Evolutionary conservation across 768 basidiomycete genomes (phyloP).

Genomic region (Lyophyllum decastes): DNA sequence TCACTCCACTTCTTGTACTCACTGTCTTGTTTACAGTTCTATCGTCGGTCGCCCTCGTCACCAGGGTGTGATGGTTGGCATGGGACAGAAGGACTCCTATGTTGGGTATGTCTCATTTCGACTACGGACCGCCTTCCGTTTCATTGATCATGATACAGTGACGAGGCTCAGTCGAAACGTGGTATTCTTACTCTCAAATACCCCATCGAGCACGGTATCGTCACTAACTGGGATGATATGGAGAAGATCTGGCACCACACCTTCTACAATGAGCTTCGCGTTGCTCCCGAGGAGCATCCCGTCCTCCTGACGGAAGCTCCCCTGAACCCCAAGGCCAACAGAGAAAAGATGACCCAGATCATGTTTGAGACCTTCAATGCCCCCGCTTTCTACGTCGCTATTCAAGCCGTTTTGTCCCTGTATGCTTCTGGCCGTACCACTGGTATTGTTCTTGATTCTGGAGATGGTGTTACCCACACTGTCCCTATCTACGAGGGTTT

Average conservation of each 20-base stretch:
- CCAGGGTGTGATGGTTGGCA: conserved; percentile 95
- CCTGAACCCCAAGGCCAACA: conserved; percentile 89
- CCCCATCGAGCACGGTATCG: conserved; percentile 92
- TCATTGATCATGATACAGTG: conserved; percentile 43
- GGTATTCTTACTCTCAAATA: conserved; percentile 93
- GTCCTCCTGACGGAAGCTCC: conserved; percentile 91
- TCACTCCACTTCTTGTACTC: background rate
- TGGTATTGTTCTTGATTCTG: conserved; percentile 93
- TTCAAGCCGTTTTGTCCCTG: conserved; percentile 88
- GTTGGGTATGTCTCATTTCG: conserved; percentile 65
- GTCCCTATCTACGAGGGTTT: conserved; percentile 97
- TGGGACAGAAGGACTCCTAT: conserved; percentile 96
- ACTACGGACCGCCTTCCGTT: conserved; percentile 4
- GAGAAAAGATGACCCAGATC: conserved; percentile 95
- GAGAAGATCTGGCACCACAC: conserved; percentile 99
- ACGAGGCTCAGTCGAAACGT: conserved; percentile 93
- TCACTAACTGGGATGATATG: conserved; percentile 99
- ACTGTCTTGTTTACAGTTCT: conserved; percentile 50
- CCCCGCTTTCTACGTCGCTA: conserved; percentile 89
- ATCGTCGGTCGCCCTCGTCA: conserved; percentile 95
- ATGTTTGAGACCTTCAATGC: conserved; percentile 97
- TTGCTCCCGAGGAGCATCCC: conserved; percentile 92
- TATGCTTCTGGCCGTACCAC: conserved; percentile 96
- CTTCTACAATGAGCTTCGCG: conserved; percentile 94
- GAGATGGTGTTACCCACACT: conserved; percentile 95